Evolutionary conservation across 2,329 filamentous ascomycete species (phyloP).

Genomic region (Pyricularia grisea): DNA sequence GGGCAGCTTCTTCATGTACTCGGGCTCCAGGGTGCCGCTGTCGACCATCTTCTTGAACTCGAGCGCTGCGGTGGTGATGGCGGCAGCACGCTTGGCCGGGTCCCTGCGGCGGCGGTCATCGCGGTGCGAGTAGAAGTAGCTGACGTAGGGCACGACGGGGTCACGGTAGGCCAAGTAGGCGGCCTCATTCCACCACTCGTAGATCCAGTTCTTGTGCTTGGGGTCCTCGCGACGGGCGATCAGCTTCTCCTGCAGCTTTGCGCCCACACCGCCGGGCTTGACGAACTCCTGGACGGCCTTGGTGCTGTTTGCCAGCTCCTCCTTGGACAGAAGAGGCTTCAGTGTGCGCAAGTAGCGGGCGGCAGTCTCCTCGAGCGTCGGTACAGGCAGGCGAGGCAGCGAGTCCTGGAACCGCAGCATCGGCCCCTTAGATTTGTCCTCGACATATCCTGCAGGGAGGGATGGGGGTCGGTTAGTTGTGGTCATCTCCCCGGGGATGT

Average conservation of each 20-base stretch:
- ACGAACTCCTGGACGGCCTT: constrained; percentile 84
- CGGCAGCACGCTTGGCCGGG: constrained; percentile 86
- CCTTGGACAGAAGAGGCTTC: constrained; percentile 59
- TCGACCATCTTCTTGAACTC: constrained; percentile 96
- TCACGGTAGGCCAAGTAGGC: constrained; percentile 92
- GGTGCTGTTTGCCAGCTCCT: constrained; percentile 64
- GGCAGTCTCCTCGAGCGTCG: constrained; percentile 73
- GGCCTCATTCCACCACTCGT: constrained; percentile 96
- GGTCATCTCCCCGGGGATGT: neutral
- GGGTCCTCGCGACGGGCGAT: constrained; percentile 70
- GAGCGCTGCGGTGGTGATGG: constrained; percentile 73
- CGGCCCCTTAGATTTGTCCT: constrained; percentile 68
- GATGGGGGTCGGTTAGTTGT: neutral
- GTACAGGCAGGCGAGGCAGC: constrained; percentile 70
- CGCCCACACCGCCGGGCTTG: constrained; percentile 73
- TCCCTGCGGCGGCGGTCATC: constrained; percentile 84
- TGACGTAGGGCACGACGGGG: constrained; percentile 94
- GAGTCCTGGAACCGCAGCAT: constrained; percentile 84
- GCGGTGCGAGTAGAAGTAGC: constrained; percentile 98
- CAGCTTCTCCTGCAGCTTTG: constrained; percentile 80
- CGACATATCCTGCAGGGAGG: constrained; percentile 55
- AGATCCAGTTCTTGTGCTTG: constrained; percentile 83
- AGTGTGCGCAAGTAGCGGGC: constrained; percentile 73
- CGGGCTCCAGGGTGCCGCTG: constrained; percentile 72
- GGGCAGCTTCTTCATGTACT: constrained; percentile 97